Base-by-base conservation (phyloP, 2,329 filamentous ascomycete species). In the Huntiella savannae region DNA sequence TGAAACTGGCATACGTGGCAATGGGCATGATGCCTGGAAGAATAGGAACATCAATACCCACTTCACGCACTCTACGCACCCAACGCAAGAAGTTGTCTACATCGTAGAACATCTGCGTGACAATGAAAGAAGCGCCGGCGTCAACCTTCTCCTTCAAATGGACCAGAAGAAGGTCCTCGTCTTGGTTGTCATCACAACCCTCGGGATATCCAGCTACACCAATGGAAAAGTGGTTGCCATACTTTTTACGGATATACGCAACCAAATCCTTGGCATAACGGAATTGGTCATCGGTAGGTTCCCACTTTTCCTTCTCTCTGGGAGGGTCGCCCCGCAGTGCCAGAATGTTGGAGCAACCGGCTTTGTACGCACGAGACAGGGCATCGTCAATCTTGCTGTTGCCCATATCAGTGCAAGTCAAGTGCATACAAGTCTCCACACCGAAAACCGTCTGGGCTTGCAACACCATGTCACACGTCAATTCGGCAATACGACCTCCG, bases 31-130 rank as follows among this genome's bases (percentile, higher is more conserved):
- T 88, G 17, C 85, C 86, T 2, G 82, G 82, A 42, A 92, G 73
- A 53, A 93, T 91, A 12, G 83, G 83, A 32, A 91, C 69, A 19
- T 66, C 78, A 57, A 98, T 88, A 41, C 91, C 91, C 56, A 76
- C 78, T 45, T 79, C 84, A 43, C 87, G 80, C 49, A 88, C 86
- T 59, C 83, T 91, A 54, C 74, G 69, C 34, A 92, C 82, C 91
- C 91, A 98, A 45, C 78, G 73, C 46, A 96, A 64, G 63, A 98
- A 98, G 59, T 91, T 88, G 57, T 98, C 88, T 43, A 77, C 87
- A 57, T 98, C 88, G 67, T 98, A 98, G 65, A 96, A 96, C 91
- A 98, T 98, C 65, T 98, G 91, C 0, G 91, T 96, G 46, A 98
- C 83, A 52, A 98, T 82, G 60, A 96, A 98, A 5, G 82, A 80